Base-by-base conservation (phyloP, 2,329 filamentous ascomycete species). In the Moelleriella libera region DNA sequence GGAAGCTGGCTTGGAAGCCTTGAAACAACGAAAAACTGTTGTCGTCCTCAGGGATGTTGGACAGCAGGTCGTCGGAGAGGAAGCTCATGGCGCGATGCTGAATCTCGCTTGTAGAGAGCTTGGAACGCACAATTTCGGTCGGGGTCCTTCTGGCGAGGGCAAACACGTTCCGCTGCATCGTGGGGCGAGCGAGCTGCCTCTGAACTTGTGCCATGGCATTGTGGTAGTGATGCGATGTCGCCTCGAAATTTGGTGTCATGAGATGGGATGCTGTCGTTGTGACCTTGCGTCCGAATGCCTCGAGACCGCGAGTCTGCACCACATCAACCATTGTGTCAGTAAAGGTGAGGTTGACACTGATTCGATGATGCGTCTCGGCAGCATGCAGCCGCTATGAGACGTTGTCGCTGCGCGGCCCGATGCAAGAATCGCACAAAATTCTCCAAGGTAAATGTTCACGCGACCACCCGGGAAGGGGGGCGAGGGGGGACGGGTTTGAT, bases 11-110 rank as follows among this genome's bases (percentile, higher is more conserved):
- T 67, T 94, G 83, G 65, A 98, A 98, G 54, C 92, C 92, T 64
- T 98, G 87, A 64, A 98, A 97, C 43, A 98, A 74, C 41, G 89
- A 96, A 68, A 94, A 98, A 12, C 81, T 72, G 65, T 86, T 94
- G 28, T 83, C 81, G 60, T 83, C 77, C 51, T 94, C 88, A 55
- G 92, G 92, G 45, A 96, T 90, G 62, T 95, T 89, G 54, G 73
- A 72, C 44, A 98, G 78, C 55, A 98, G 76, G 52, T 96, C 89
- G 66, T 98, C 90, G 45, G 92, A 82, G 37, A 98, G 73, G 61
- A 85, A 89, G 43, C 88, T 82, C 48, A 97, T 69, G 44, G 92
- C 92, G 54, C 92, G 85, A 57, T 94, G 89, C 66, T 95, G 88
- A 57, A 97, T 97, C 69, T 98, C 92, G 54, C 80, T 74, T 21